Base-by-base conservation (phyloP, 371 early-diverging fungal species). In the Amoeboaphelidium protococcarum region DNA sequence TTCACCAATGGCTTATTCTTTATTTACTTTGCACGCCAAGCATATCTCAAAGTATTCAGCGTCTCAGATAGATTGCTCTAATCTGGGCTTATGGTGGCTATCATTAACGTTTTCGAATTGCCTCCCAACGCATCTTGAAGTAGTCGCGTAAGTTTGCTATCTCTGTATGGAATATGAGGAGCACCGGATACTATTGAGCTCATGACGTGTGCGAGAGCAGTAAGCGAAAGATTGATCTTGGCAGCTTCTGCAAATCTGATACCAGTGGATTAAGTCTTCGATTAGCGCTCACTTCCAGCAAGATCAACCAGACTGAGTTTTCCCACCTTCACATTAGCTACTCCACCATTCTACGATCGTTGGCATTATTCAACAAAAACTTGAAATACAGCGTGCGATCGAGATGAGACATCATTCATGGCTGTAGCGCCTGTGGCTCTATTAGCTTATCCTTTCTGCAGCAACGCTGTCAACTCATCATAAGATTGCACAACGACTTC, bases 151-250 rank as follows among this genome's bases (percentile, higher is more conserved):
- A 80, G 64, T 50, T 40, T 88, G 25, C 76, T 75, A 55, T 88
- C 85, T 47, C 92, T 69, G 53, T 79, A 90, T 22, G 81, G 80
- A 20, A 85, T 67, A 54, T 84, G 84, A 3, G 73, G 65, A 42
- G 57, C 54, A 46, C 66, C 71, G n/a, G n/a, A n/a, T n/a, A n/a
- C n/a, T n/a, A n/a, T n/a, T n/a, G n/a, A n/a, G n/a, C n/a, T n/a
- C n/a, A 92, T 90, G 50, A 87, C 87, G 61, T 92, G 96, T 24
- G 91, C 88, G 0, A 99, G 69, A 0, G 88, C 86, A 63, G 92
- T 78, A 27, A 97, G 68, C 24, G 85, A 81, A 52, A 24, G 44
- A 52, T 67, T 67, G 3, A 67, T 67, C 22, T 44, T 46, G 2
- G 55, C 62, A 3, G 55, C 52, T 47, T 67, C 68, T 47, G 50